Evolutionary conservation across 148 eudicot genomes (phyloP).

Genomic region (Spergularia marina): DNA sequence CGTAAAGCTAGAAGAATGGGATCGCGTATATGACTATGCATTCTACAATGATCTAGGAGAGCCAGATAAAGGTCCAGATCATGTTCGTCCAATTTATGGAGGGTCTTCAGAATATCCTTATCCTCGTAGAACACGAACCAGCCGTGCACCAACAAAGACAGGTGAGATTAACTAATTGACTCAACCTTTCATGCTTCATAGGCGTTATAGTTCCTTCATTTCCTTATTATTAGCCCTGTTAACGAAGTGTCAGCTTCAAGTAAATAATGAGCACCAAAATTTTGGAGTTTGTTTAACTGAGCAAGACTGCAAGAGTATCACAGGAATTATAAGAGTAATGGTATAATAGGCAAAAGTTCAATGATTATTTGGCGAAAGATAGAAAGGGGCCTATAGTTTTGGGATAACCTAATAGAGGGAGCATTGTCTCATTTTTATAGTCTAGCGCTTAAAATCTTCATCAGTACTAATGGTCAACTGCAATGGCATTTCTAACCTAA

Average conservation of each 20-base stretch:
- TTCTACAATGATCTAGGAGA: constrained; percentile 70
- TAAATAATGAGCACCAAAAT: too few relatives aligned
- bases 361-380: too few relatives aligned
- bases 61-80: constrained; percentile 49
- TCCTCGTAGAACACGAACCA: constrained; percentile 86
- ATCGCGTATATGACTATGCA: constrained; percentile 83
- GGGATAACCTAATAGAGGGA: not conserved
- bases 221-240: too few relatives aligned
- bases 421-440: not conserved
- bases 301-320: too few relatives aligned
- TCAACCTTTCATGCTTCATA: not conserved
- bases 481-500: not conserved
- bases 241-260: too few relatives aligned
- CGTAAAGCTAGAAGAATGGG: constrained; percentile 73
- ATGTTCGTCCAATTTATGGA: constrained; percentile 59
- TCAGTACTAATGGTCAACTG: not conserved
- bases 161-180: constrained; percentile 33
- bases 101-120: constrained; percentile 69
- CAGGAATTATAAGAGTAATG: too few relatives aligned
- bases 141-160: constrained; percentile 53
- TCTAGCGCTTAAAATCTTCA: not conserved
- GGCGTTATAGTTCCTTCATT: not conserved
- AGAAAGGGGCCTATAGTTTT: too few relatives aligned
- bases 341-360: too few relatives aligned
- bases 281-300: too few relatives aligned